These are phyloP conservation scores for Ascobolus immersus DNA, from an alignment of 495 filamentous ascomycete species.

Conservation along the genomic window DNA sequence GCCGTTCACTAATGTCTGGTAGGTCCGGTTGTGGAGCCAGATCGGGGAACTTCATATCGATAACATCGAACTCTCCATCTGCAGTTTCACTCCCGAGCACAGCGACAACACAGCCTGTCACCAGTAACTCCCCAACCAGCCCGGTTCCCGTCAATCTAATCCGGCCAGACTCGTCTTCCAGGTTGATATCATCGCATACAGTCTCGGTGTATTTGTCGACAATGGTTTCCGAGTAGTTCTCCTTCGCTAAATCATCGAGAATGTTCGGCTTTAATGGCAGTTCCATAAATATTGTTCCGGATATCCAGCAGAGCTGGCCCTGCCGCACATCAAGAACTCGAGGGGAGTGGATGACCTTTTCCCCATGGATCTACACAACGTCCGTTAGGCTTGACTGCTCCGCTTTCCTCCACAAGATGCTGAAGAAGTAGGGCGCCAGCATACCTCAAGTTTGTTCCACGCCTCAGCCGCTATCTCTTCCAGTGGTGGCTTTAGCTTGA, in stretches of 20 bases:
- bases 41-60: slow-evolving; percentile 71
- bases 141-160: slow-evolving; percentile 47
- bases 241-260: slow-evolving; percentile 78
- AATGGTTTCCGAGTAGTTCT: too few species aligned
- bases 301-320: slow-evolving; percentile 73
- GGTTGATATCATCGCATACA: slow-evolving; percentile 42
- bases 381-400: neutral
- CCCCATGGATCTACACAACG: slow-evolving; percentile 41
- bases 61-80: slow-evolving; percentile 75
- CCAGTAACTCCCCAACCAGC: slow-evolving; percentile 39
- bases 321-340: slow-evolving; percentile 86
- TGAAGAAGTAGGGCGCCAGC: neutral
- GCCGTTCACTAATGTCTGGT: slow-evolving; percentile 22
- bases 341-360: slow-evolving; percentile 47
- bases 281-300: slow-evolving; percentile 87
- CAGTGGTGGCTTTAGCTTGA: slow-evolving; percentile 62
- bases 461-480: slow-evolving; percentile 44
- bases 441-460: slow-evolving; percentile 48
- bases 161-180: slow-evolving; percentile 94
- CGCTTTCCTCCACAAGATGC: neutral
- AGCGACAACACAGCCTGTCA: slow-evolving; percentile 77
- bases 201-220: slow-evolving; percentile 48
- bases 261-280: slow-evolving; percentile 94
- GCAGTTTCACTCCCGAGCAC: slow-evolving; percentile 79
- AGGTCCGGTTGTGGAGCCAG: slow-evolving; percentile 49